Evolutionary conservation across 257 asterid genomes (phyloP), one percentile per base, ranked within the genome.

Genomic region (Solanum piurae): DNA sequence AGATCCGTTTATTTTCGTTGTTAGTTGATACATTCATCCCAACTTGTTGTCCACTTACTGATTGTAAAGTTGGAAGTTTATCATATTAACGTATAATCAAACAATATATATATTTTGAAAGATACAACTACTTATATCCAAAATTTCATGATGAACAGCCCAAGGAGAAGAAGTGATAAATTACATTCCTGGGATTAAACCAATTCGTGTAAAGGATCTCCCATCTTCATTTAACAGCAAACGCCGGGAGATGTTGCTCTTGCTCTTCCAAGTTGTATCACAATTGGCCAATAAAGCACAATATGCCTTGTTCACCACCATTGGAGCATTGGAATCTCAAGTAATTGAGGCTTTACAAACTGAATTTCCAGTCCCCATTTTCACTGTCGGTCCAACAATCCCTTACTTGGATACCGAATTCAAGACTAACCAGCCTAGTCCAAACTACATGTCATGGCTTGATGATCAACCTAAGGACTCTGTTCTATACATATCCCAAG

Each of bases 381-480:
- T 94, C 92, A 87, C 96, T 6, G 73, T 94, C 42, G 98, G 98
- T 80, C 95, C 95, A 0, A 90, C 94, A 10, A 93, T 95, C 62
- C 98, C 98, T 46, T 91, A 87, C 87, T 83, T 87, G 40, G 69
- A 90, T 34, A 89, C 87, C 0, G 13, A 72, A 33, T 72, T 16
- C 25, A 33, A 72, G 0, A 1, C 44, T 7, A 71, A 83, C 40
- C 38, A 87, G 0, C 29, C 18, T 0, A n/a, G 90, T 6, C 66
- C 91, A 14, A 38, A 84, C 88, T 89, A 93, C 86, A 85, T 92
- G 21, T 76, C 83, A 5, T 95, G 98, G 98, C 87, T 95, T 20
- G 89, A 92, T 89, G 89, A 93, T 20, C 98, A 95, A 71, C 95
- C 98, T 0, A 91, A 69, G 9, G 75, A 86, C 83, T 94, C 98